Evolutionary conservation across 495 filamentous ascomycete genomes (phyloP).

Genomic region (Clohesyomyces aquaticus): DNA sequence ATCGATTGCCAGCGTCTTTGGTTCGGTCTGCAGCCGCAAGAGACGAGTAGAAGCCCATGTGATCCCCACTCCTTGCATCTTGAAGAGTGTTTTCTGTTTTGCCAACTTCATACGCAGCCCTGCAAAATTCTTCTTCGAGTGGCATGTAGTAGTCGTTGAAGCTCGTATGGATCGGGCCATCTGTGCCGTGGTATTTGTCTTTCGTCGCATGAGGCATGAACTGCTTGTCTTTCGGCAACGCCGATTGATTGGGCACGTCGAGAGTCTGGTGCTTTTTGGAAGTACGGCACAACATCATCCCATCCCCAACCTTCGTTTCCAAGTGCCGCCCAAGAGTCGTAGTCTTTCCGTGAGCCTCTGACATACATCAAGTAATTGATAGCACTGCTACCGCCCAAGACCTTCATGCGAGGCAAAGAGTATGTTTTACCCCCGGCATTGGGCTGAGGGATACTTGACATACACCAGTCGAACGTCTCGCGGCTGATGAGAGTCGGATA

Average conservation of each 20-base stretch:
- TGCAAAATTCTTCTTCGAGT: slow-evolving; percentile 43
- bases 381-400: slow-evolving; percentile 16
- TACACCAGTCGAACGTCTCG: slow-evolving; percentile 7
- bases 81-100: slow-evolving; percentile 42
- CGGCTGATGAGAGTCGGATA: neutral
- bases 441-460: neutral
- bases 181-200: slow-evolving; percentile 9
- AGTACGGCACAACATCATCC: slow-evolving; percentile 36
- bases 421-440: slow-evolving; percentile 5
- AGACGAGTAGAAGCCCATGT: slow-evolving; percentile 50
- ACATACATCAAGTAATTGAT: slow-evolving; percentile 10
- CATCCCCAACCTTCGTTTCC: slow-evolving; percentile 40
- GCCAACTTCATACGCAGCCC: slow-evolving; percentile 7
- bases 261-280: slow-evolving; percentile 17
- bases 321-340: slow-evolving; percentile 34
- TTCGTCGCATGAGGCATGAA: slow-evolving; percentile 6
- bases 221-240: slow-evolving; percentile 4
- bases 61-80: slow-evolving; percentile 47
- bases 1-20: slow-evolving; percentile 2
- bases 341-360: neutral
- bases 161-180: slow-evolving; percentile 39
- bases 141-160: slow-evolving; percentile 46
- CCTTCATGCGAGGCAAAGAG: slow-evolving; percentile 8
- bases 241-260: neutral
- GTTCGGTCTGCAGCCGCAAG: slow-evolving; percentile 40